These are phyloP conservation scores for Colletotrichum godetiae DNA, from an alignment of 2,329 filamentous ascomycete genomes.

Conservation along the genomic window DNA sequence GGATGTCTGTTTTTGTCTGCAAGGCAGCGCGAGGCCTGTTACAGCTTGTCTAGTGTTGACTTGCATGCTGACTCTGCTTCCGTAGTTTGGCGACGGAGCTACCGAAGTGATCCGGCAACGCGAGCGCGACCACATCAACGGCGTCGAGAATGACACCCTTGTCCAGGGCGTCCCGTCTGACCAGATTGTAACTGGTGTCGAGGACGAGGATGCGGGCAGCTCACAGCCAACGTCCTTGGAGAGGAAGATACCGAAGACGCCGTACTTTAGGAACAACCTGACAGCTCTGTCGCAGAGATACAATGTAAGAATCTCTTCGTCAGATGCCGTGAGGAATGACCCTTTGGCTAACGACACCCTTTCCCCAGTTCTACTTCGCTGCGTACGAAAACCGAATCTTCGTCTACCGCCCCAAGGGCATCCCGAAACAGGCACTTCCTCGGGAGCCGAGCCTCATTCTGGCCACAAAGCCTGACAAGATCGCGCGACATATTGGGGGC, in stretches of 20 bases:
- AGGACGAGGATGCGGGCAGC: neutral
- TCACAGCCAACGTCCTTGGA: conserved; percentile 18
- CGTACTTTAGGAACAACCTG: conserved; percentile 63
- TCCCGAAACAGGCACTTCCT: conserved; percentile 60
- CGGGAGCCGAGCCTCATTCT: conserved; percentile 62
- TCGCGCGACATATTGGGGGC: conserved; percentile 56
- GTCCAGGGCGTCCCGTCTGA: conserved; percentile 26
- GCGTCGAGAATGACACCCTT: conserved; percentile 24
- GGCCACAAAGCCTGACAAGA: conserved; percentile 53
- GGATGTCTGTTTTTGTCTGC: neutral
- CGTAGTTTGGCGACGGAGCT: conserved; percentile 51
- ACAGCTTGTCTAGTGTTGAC: neutral
- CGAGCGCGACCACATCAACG: conserved; percentile 44
- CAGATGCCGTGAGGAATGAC: neutral
- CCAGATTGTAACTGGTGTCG: conserved; percentile 24
- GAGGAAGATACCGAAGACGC: conserved; percentile 41
- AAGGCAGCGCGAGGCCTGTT: neutral
- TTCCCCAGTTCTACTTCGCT: conserved; percentile 66
- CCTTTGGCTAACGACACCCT: conserved; percentile 7
- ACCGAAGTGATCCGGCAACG: conserved; percentile 47
- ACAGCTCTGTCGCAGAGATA: conserved; percentile 68
- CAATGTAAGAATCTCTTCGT: conserved; percentile 55
- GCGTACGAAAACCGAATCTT: conserved; percentile 69
- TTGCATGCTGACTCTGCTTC: conserved; percentile 6
- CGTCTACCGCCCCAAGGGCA: conserved; percentile 63